Evolutionary conservation across 1,284 basidiomycete species (phyloP).

Genomic region (Marasmius sp.): DNA sequence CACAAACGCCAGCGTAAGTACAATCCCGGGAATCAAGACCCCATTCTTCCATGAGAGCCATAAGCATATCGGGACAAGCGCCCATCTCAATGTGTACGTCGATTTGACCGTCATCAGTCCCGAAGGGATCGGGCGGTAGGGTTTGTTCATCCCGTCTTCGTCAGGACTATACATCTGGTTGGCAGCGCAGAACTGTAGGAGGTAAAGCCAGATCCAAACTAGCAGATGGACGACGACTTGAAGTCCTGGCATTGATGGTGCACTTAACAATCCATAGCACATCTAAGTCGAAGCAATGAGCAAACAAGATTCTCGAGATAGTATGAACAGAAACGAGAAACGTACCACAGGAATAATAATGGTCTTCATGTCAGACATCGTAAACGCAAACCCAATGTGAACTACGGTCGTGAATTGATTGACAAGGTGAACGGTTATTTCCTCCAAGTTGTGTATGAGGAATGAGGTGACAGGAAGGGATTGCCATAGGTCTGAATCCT

Average conservation of each 20-base stretch:
- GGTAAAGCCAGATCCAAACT: conserved; percentile 44
- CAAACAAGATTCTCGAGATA: conserved; percentile 12
- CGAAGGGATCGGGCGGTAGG: conserved; percentile 43
- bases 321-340: background rate
- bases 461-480: too few relatives aligned
- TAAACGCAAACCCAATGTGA: conserved; percentile 19
- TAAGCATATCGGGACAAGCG: conserved; percentile 31
- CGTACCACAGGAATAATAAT: conserved; percentile 31
- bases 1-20: conserved; percentile 27
- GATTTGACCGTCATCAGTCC: conserved; percentile 33
- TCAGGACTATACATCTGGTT: conserved; percentile 39
- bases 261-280: conserved; percentile 3
- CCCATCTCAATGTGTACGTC: conserved; percentile 34
- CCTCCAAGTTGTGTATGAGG: too few relatives aligned
- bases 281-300: conserved; percentile 18
- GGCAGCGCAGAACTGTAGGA: conserved; percentile 43
- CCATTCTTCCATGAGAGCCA: conserved; percentile 27
- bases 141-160: conserved; percentile 45
- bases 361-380: conserved; percentile 32
- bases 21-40: conserved; percentile 24
- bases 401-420: background rate
- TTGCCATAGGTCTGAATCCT: too few relatives aligned
- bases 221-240: conserved; percentile 17
- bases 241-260: conserved; percentile 18
- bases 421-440: background rate